Base-by-base conservation (phyloP, 1,284 basidiomycete genomes). In the Cryptococcus sp. region DNA sequence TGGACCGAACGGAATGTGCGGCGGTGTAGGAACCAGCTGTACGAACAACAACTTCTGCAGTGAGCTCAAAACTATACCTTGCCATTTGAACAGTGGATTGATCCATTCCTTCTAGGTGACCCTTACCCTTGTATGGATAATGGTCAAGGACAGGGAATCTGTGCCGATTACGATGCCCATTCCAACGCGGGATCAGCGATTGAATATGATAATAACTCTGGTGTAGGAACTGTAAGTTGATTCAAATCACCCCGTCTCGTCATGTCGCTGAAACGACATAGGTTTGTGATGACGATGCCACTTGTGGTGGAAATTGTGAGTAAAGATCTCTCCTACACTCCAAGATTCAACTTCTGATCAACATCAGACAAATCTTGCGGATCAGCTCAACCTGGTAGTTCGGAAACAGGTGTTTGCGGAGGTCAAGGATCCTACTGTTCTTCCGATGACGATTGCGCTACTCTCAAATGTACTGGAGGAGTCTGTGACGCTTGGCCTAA, bases 331-430 rank as follows among this genome's bases (percentile, higher is more conserved):
- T 23, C 23, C 23, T 23, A 23, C 23, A 23, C 23, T 23, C 23
- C 23, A 23, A 23, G 38, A n/a, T 41, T 10, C 38, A 10, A n/a
- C 10, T n/a, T 41, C 38, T 41, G 38, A n/a, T 48, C 32, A 34
- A 23, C 23, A 23, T 23, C 23, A 23, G 23, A 23, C 23, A 23
- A 23, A 23, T 23, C 23, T 34, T 51, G 51, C 32, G 51, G 51
- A 6, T 15, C 11, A 6, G 11, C 44, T 36, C 31, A 11, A 13
- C 14, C 11, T 32, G 43, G 43, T 4, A n/a, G 10, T 14, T 46
- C 41, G 30, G 43, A 52, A 14, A 42, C 44, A 5, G 51, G 51
- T 35, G 51, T 52, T 4, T 52, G 51, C 31, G 51, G 51, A 13
- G 51, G 51, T 11, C 15, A 5, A 11, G 44, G 44, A 11, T 42